These are phyloP conservation scores for Cryphonectria nitschkei DNA, from an alignment of 2,329 filamentous ascomycete species.

Conservation along the genomic window DNA sequence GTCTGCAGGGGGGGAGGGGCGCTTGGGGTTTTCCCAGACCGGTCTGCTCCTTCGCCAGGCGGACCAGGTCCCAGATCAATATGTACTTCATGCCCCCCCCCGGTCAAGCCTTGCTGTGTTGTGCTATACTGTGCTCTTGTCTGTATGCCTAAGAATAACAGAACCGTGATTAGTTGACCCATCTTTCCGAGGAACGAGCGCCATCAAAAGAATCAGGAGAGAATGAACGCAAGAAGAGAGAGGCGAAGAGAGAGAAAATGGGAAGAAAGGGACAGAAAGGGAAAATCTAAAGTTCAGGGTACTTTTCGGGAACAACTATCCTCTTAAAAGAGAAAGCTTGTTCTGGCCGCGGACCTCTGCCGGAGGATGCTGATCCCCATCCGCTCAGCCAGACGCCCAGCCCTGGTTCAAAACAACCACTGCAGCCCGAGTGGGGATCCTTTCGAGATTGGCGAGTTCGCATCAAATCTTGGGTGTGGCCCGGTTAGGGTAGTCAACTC, in stretches of 20 bases:
- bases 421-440: conserved; percentile 5
- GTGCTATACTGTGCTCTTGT: background rate
- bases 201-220: background rate
- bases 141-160: background rate
- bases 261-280: background rate
- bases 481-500: conserved; percentile 6
- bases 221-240: no score
- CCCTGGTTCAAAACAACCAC: background rate
- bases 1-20: background rate
- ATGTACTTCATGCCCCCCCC: background rate
- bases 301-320: background rate
- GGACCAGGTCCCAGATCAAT: background rate
- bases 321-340: background rate
- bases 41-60: background rate
- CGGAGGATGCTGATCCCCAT: background rate
- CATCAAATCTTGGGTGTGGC: conserved; percentile 23
- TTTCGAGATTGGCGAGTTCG: conserved; percentile 28
- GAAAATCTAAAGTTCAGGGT: background rate
- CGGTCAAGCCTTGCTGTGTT: background rate
- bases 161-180: background rate
- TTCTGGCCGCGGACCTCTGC: conserved; percentile 1
- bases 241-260: background rate
- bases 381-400: background rate
- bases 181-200: background rate
- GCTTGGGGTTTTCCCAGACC: background rate